Conservation (phyloP, 2,329 filamentous ascomycete genomes). For the Cladosporium sp. region DNA sequence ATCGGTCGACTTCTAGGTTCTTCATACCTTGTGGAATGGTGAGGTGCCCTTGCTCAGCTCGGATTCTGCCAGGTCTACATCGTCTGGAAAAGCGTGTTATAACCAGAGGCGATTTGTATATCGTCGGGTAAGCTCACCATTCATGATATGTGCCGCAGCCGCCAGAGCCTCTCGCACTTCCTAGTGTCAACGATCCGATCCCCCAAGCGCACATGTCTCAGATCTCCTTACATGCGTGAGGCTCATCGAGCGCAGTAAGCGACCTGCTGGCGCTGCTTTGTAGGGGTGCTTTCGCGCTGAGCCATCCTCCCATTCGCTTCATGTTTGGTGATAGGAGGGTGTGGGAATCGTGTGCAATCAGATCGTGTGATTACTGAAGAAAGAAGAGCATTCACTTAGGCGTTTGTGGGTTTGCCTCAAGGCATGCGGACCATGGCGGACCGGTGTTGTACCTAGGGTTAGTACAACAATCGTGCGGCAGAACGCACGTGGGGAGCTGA, state of each 20-base stretch:
- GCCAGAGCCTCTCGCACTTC: conserved; percentile 43
- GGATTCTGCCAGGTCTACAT: conserved; percentile 77
- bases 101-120: conserved; percentile 23
- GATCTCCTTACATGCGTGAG: conserved; percentile 51
- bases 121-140: conserved; percentile 29
- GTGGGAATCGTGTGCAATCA: no score
- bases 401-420: no score
- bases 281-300: conserved; percentile 32
- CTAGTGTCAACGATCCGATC: conserved; percentile 15
- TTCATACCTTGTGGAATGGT: conserved; percentile 71
- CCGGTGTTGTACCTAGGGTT: no score
- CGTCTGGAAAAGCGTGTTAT: conserved; percentile 32
- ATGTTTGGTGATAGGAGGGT: conserved; percentile 16
- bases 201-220: not conserved
- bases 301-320: conserved; percentile 35
- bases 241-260: conserved; percentile 53
- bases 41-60: conserved; percentile 68
- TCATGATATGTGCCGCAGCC: conserved; percentile 30
- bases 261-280: conserved; percentile 45
- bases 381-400: no score
- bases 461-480: no score
- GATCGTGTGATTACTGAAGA: no score
- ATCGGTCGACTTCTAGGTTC: not conserved
- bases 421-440: no score
- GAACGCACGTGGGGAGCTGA: no score